Conservation (phyloP, 305 asterid genomes). For the Fraxinus nigra region DNA sequence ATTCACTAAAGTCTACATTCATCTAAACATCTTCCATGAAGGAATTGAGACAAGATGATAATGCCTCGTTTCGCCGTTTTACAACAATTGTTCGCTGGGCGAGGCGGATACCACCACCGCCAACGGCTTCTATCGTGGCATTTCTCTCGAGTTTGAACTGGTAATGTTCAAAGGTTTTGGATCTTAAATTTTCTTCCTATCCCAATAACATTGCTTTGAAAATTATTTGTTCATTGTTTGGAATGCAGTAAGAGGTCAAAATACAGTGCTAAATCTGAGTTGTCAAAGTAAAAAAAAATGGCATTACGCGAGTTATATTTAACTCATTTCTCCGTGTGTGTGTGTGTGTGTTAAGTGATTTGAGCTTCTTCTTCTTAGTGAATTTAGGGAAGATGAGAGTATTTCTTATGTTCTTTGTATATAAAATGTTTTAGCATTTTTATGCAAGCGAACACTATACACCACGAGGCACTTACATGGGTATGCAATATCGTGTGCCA, state of each 20-base stretch:
- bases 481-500: background rate
- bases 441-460: background rate
- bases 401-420: background rate
- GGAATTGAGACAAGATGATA: background rate
- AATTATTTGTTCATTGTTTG: background rate
- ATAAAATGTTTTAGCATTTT: background rate
- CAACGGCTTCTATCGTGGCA: background rate
- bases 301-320: background rate
- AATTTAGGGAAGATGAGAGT: background rate
- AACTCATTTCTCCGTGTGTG: background rate
- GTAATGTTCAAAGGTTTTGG: background rate
- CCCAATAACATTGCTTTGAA: background rate
- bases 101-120: background rate
- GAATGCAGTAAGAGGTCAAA: background rate
- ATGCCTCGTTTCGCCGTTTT: background rate
- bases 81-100: background rate
- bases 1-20: background rate
- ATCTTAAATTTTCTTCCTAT: background rate
- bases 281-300: background rate
- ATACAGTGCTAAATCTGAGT: background rate
- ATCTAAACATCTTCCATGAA: background rate
- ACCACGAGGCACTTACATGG: background rate
- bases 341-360: background rate
- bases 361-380: background rate
- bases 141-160: background rate